A percentile compares a stretch with the other conserved stretches of the same genome.
Evolutionary conservation across 352 stramenopile genomes (phyloP).

Genomic region (Phytophthora palmivora): DNA sequence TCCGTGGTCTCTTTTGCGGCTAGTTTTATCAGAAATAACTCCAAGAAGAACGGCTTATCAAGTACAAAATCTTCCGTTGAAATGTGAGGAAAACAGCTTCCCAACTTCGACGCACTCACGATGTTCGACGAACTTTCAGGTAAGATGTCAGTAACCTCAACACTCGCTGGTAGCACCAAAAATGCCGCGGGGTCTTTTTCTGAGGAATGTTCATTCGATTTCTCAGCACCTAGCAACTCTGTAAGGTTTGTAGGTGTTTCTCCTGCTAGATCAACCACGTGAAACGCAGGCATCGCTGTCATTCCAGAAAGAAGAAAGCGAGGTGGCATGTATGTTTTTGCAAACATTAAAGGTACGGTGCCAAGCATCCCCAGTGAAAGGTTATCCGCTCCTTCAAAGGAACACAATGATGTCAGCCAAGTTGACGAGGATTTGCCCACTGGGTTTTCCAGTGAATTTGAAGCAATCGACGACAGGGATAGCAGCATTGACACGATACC

Average conservation of each 20-base stretch:
- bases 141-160: constrained; percentile 36
- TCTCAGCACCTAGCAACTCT: constrained; percentile 7
- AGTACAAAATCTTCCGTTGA: constrained; percentile 66
- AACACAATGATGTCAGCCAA: constrained; percentile 37
- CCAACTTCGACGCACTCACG: constrained; percentile 25
- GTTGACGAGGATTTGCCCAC: neutral
- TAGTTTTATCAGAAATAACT: constrained; percentile 45
- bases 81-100: constrained; percentile 61
- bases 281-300: constrained; percentile 28
- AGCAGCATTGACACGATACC: constrained; percentile 72
- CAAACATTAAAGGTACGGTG: constrained; percentile 59
- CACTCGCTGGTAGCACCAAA: constrained; percentile 55
- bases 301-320: constrained; percentile 69
- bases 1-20: too few relatives aligned
- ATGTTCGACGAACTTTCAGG: constrained; percentile 8
- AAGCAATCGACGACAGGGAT: constrained; percentile 33
- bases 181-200: constrained; percentile 26
- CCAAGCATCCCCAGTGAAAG: constrained; percentile 10
- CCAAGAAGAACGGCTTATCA: constrained; percentile 48
- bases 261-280: constrained; percentile 63
- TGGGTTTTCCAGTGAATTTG: constrained; percentile 7
- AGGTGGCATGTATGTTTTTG: constrained; percentile 84
- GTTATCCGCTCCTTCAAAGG: constrained; percentile 32
- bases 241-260: constrained; percentile 21
- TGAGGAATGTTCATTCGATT: constrained; percentile 8